Percentiles rank a stretch among this genome's conserved stretches.
phyloP scores from a whole-genome alignment of 495 filamentous ascomycete genomes.

The Tuber brumale region DNA sequence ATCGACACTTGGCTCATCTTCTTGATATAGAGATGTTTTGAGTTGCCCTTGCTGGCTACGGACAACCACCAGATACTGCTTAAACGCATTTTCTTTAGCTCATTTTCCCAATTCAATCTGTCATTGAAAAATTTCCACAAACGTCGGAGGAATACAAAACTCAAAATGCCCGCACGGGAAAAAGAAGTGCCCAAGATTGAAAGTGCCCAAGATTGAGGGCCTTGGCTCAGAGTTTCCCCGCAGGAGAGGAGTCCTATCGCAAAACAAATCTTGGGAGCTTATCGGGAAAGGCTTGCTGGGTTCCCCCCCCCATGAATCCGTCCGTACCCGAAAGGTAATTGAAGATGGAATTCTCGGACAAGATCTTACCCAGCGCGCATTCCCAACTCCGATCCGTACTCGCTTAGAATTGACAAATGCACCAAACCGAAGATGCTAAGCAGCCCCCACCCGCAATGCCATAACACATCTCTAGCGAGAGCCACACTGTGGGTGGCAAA shows the following conservation, averaged over 20 bases:
- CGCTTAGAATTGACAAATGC: neutral
- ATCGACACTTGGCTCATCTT: neutral
- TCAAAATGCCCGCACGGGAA: neutral
- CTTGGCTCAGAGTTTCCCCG: neutral
- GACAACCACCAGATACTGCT: neutral
- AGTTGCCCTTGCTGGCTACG: neutral
- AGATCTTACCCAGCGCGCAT: neutral
- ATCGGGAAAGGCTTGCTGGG: neutral
- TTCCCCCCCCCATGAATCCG: neutral
- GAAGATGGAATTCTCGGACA: neutral
- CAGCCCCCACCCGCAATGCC: neutral
- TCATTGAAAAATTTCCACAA: neutral
- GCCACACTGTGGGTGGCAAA: neutral
- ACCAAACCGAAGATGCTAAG: neutral
- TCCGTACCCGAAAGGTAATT: neutral
- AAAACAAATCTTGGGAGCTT: neutral
- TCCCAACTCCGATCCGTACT: neutral
- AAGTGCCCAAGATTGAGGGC: neutral
- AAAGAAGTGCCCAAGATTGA: neutral
- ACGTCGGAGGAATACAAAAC: neutral
- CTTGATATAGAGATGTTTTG: neutral
- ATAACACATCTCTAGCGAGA: neutral
- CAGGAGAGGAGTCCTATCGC: neutral
- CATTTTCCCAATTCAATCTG: neutral
- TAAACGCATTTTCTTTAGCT: neutral